Evolutionary conservation across 2,329 filamentous ascomycete species (phyloP), one percentile per base, ranked within the genome.

Genomic region (Stagonosporopsis cucurbitacearum): DNA sequence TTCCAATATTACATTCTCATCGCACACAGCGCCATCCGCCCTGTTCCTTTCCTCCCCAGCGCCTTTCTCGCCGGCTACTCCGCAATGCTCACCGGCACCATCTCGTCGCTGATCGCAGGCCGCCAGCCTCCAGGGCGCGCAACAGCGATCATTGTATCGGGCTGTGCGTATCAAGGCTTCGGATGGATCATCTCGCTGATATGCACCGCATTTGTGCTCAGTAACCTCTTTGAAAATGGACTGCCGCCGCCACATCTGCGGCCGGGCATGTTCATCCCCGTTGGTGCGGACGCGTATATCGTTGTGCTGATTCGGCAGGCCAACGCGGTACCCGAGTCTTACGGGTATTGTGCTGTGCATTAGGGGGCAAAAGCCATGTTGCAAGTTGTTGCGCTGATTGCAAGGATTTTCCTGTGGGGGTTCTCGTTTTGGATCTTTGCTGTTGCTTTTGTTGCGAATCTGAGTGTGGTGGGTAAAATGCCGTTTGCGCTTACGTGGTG

Each of bases 231-330:
- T 81, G 82, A 86, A 58, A 78, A 79, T 0, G 84, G 88, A 0
- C 78, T 90, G 3, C 88, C 88, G 0, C 71, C 77, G 57, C 77
- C 81, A 3, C 83, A 87, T 62, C 83, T 87, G 46, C 79, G 88
- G 19, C 86, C 88, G 0, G 87, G 83, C 0, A 82, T 91, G 66
- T 91, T 90, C 77, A 90, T 91, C 77, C 87, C 87, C 47, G 88
- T 90, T 7, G 88, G 88, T 0, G 85, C 87, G 1, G 86, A 87
- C 0, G 81, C 86, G 0, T 91, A 90, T 75, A 91, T 85, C n/a
- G 77, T 90, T 3, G 88, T 88, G 0, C 77, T 91, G 20, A 84
- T 91, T 19, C 87, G 87, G 22, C 86, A 90, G 80, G 82, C 87
- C 0, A 77, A 81, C 22, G 80, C 80, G 1, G 69, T 87, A 0